phyloP scores from a whole-genome alignment of 495 filamentous ascomycete species.

The Rhypophila decipiens region DNA sequence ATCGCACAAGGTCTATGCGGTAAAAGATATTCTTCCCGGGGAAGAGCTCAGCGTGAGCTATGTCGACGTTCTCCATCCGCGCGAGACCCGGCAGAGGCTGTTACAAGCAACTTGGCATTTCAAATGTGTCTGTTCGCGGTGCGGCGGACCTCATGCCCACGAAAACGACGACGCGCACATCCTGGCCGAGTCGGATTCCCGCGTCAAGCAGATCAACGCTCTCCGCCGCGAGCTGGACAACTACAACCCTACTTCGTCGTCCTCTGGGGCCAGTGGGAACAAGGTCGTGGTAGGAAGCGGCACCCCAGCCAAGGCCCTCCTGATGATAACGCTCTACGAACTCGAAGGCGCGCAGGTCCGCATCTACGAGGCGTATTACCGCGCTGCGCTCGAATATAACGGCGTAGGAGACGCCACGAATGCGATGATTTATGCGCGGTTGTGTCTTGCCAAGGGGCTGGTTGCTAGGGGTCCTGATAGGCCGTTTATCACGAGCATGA shows the following conservation, averaged over 20 bases:
- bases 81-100: slow-evolving; percentile 15
- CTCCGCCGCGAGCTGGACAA: slow-evolving; percentile 27
- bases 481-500: slow-evolving; percentile 28
- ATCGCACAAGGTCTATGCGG: slow-evolving; percentile 22
- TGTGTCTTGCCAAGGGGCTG: slow-evolving; percentile 21
- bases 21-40: slow-evolving; percentile 21
- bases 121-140: slow-evolving; percentile 27
- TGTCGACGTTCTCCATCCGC: slow-evolving; percentile 26
- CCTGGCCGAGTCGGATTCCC: slow-evolving; percentile 23
- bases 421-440: slow-evolving; percentile 18
- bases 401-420: slow-evolving; percentile 23
- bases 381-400: slow-evolving; percentile 29
- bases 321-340: slow-evolving; percentile 26
- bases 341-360: slow-evolving; percentile 25
- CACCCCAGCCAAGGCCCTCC: slow-evolving; percentile 25
- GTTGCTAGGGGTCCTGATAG: slow-evolving; percentile 21
- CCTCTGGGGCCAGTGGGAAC: no score
- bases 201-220: slow-evolving; percentile 16
- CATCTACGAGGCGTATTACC: slow-evolving; percentile 30
- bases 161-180: slow-evolving; percentile 9
- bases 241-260: no score
- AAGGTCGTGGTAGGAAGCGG: no score
- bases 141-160: slow-evolving; percentile 6
- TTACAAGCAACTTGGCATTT: slow-evolving; percentile 28
- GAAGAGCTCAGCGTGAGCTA: slow-evolving; percentile 28